Percentiles rank a stretch among this genome's conserved stretches.
These are phyloP conservation scores for Phytophthora pluvialis DNA, from an alignment of 352 stramenopile species.

Conservation along the genomic window DNA sequence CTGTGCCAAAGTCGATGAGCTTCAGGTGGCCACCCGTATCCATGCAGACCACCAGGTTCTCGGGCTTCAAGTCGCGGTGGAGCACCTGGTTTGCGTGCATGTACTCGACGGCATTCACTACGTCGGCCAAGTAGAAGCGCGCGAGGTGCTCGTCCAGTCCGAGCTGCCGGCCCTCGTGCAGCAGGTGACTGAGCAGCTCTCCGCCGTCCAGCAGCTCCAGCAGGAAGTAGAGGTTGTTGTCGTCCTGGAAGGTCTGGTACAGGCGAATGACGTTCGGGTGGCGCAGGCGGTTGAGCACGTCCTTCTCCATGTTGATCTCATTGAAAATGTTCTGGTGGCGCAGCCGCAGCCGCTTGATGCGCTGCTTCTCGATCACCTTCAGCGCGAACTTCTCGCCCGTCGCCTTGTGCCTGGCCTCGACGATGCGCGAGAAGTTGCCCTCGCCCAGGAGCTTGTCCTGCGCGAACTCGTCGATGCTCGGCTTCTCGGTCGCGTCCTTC, in stretches of 20 bases:
- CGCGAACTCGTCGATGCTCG: slow-evolving; percentile 75
- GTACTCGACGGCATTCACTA: slow-evolving; percentile 93
- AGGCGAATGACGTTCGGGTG: slow-evolving; percentile 95
- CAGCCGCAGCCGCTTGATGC: slow-evolving; percentile 84
- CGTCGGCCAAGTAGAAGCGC: slow-evolving; percentile 88
- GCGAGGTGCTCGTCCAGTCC: slow-evolving; percentile 80
- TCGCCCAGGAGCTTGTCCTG: slow-evolving; percentile 67
- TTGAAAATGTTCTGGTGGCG: slow-evolving; percentile 98
- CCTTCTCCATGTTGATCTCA: slow-evolving; percentile 98
- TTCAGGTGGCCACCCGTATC: slow-evolving; percentile 61
- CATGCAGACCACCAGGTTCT: slow-evolving; percentile 94
- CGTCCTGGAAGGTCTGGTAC: slow-evolving; percentile 97
- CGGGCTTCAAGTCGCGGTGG: slow-evolving; percentile 94
- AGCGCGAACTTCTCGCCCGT: slow-evolving; percentile 95
- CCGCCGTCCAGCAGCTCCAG: slow-evolving; percentile 93
- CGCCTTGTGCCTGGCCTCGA: slow-evolving; percentile 86
- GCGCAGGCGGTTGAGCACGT: slow-evolving; percentile 88
- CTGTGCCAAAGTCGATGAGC: slow-evolving; percentile 87
- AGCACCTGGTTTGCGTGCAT: slow-evolving; percentile 93
- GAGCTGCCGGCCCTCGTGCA: slow-evolving; percentile 79
- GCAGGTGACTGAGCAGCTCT: slow-evolving; percentile 93
- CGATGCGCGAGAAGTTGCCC: slow-evolving; percentile 97
- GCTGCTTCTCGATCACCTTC: slow-evolving; percentile 95
- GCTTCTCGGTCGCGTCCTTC: slow-evolving; percentile 79
- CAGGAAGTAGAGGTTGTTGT: slow-evolving; percentile 95